These are phyloP conservation scores for Eimeria tenella DNA, from an alignment of 169 alveolate genomes.

Conservation along the genomic window DNA sequence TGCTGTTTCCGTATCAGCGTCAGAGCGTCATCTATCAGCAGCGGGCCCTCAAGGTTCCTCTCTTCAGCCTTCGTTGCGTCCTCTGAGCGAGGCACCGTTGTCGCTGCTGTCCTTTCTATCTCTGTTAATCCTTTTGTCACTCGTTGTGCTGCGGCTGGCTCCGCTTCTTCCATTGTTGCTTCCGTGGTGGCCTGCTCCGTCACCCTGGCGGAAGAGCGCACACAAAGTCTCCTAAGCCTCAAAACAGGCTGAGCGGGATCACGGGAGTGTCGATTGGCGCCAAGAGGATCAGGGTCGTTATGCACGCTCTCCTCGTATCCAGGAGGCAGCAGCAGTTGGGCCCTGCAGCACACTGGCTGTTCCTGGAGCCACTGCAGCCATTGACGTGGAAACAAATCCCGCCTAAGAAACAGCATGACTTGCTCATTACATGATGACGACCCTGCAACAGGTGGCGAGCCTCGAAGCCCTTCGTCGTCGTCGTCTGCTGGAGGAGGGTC, in stretches of 20 bases:
- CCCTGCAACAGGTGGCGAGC: neutral
- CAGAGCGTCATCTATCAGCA: conserved; percentile 66
- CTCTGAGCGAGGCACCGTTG: conserved; percentile 24
- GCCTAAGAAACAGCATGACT: conserved; percentile 46
- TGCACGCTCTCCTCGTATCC: conserved; percentile 24
- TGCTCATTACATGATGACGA: conserved; percentile 31
- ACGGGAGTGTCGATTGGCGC: conserved; percentile 15
- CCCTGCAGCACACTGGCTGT: conserved; percentile 43
- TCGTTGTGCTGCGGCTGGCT: neutral
- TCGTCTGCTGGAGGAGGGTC: conserved; percentile 32
- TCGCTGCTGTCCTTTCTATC: conserved; percentile 12
- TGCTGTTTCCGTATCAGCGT: conserved; percentile 3
- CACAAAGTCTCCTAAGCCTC: neutral
- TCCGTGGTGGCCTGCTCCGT: neutral
- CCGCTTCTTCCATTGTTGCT: neutral
- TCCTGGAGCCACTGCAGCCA: conserved; percentile 51
- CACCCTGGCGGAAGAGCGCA: neutral
- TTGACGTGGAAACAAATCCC: conserved; percentile 23
- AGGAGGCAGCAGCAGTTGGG: conserved; percentile 48
- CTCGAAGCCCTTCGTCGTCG: conserved; percentile 28
- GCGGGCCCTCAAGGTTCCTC: neutral
- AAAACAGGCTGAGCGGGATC: conserved; percentile 20
- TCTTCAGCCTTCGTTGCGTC: conserved; percentile 11
- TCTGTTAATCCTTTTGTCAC: neutral
- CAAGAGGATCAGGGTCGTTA: neutral